Percentiles rank a stretch among this genome's conserved stretches.
phyloP scores from a whole-genome alignment of 148 eudicot genomes.

The Dysphania ambrosioides region DNA sequence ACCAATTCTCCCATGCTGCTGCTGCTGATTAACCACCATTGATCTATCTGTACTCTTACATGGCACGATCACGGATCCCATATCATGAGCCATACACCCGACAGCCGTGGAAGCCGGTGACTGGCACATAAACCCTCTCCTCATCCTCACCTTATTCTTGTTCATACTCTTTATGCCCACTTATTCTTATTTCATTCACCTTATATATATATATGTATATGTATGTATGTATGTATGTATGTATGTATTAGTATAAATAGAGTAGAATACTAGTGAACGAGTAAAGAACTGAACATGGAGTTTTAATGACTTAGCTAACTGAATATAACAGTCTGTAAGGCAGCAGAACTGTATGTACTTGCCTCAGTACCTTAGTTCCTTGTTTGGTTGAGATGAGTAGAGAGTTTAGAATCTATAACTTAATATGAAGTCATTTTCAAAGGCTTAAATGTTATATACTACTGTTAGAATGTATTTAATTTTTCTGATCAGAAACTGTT shows the following conservation, averaged over 20 bases:
- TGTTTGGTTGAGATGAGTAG: not conserved
- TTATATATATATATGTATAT: too few species aligned
- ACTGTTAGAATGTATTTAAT: not conserved
- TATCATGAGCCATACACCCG: constrained; percentile 35
- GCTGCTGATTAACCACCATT: not conserved
- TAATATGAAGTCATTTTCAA: constrained; percentile 12
- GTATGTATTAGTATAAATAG: not conserved
- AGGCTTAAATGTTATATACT: constrained; percentile 13
- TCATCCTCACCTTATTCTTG: constrained; percentile 36
- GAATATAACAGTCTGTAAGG: not conserved
- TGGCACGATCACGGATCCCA: constrained; percentile 41
- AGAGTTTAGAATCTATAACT: not conserved
- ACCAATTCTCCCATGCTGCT: not conserved
- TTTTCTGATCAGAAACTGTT: not conserved
- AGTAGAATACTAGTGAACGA: not conserved
- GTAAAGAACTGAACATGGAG: not conserved
- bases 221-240: too few species aligned
- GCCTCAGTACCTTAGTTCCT: not conserved
- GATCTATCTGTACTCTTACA: not conserved
- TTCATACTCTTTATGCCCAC: not conserved
- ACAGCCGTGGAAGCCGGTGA: constrained; percentile 36
- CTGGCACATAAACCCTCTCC: constrained; percentile 69
- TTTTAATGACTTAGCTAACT: constrained; percentile 13
- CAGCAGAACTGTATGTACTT: not conserved
- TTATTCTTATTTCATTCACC: not conserved